These are phyloP conservation scores for Asterophora parasitica DNA, from an alignment of 768 basidiomycete genomes.

Conservation along the genomic window DNA sequence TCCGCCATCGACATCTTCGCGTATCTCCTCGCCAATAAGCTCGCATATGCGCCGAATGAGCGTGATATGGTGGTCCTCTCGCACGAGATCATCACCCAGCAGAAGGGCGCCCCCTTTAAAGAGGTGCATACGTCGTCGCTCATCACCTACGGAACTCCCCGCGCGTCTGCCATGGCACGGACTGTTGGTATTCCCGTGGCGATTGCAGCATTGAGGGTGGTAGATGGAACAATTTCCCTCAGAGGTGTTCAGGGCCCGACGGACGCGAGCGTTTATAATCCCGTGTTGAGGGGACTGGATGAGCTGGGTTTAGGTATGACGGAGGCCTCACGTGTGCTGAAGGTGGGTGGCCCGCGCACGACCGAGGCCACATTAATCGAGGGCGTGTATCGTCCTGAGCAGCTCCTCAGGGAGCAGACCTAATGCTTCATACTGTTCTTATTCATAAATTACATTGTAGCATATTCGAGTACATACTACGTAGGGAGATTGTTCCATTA, in stretches of 20 bases:
- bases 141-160: conserved; percentile 46
- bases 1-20: conserved; percentile 75
- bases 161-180: conserved; percentile 80
- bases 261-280: conserved; percentile 52
- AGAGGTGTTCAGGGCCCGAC: conserved; percentile 71
- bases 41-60: conserved; percentile 66
- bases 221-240: conserved; percentile 50
- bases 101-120: conserved; percentile 22
- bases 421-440: no score
- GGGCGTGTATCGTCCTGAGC: not conserved
- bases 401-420: no score
- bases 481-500: no score
- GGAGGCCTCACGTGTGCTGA: conserved; percentile 20
- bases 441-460: no score
- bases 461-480: no score
- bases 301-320: conserved; percentile 48
- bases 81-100: conserved; percentile 67
- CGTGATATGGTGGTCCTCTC: conserved; percentile 84
- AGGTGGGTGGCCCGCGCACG: not conserved
- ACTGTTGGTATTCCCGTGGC: conserved; percentile 89
- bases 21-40: conserved; percentile 60
- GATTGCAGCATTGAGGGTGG: conserved; percentile 66
- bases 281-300: conserved; percentile 59
- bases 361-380: conserved; percentile 10
- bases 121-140: conserved; percentile 66